A percentile compares a stretch with the other conserved stretches of the same genome.
Evolutionary conservation across 2,329 filamentous ascomycete genomes (phyloP).

Genomic region (Waltergamsia citrina): DNA sequence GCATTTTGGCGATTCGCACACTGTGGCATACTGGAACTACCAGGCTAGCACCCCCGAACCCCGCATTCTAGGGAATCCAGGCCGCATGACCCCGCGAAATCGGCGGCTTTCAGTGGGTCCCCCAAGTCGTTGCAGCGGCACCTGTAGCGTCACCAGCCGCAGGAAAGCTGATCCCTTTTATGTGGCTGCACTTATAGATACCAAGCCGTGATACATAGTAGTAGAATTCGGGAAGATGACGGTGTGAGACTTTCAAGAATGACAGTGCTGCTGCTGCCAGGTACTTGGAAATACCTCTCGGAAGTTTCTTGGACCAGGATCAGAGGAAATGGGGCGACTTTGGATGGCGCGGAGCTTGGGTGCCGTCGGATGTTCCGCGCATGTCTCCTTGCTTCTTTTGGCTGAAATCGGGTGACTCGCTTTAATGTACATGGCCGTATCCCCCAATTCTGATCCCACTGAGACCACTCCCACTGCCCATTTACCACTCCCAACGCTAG

Average conservation of each 20-base stretch:
- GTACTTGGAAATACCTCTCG: too few relatives aligned
- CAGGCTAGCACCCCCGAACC: constrained; percentile 2
- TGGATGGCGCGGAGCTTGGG: neutral
- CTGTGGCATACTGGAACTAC: too few relatives aligned
- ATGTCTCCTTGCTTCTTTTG: neutral
- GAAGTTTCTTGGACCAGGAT: too few relatives aligned
- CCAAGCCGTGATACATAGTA: neutral
- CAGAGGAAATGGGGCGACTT: constrained; percentile 1
- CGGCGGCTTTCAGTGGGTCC: constrained; percentile 8
- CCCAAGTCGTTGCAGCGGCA: neutral
- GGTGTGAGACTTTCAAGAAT: too few relatives aligned
- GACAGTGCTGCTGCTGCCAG: too few relatives aligned
- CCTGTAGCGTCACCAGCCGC: neutral
- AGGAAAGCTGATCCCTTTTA: neutral
- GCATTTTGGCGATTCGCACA: too few relatives aligned
- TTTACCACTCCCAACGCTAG: too few relatives aligned
- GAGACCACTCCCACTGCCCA: too few relatives aligned
- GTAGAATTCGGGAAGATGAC: too few relatives aligned
- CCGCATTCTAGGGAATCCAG: constrained; percentile 7
- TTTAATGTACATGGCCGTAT: neutral
- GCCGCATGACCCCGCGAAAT: constrained; percentile 16
- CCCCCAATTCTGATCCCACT: too few relatives aligned
- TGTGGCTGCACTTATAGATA: neutral
- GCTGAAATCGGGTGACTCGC: neutral
- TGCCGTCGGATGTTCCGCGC: neutral